phyloP scores from a whole-genome alignment of 805 yeast genomes.

The Millerago galiae region DNA sequence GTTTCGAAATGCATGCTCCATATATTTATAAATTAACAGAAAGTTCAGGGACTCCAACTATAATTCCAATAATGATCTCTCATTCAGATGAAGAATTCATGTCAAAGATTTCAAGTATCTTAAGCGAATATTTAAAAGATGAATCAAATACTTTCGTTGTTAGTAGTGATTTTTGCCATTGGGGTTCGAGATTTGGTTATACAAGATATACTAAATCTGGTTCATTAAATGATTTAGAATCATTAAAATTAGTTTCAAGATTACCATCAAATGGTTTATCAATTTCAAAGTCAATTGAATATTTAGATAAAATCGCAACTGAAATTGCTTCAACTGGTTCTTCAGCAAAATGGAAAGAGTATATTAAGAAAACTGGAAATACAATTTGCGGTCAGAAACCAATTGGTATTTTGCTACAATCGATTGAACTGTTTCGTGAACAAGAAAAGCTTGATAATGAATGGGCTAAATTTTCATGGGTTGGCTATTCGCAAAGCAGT shows the following conservation, averaged over 20 bases:
- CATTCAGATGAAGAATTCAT: slow-evolving; percentile 39
- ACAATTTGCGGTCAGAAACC: slow-evolving; percentile 95
- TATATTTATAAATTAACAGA: slow-evolving; percentile 47
- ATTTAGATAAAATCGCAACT: slow-evolving; percentile 70
- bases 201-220: slow-evolving; percentile 37
- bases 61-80: slow-evolving; percentile 80
- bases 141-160: slow-evolving; percentile 63
- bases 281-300: slow-evolving; percentile 68
- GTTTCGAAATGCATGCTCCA: slow-evolving; percentile 93
- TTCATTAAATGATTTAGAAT: slow-evolving; percentile 12
- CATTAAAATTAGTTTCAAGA: slow-evolving; percentile 6
- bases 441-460: slow-evolving; percentile 10
- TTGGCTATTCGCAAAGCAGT: slow-evolving; percentile 75
- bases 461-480: slow-evolving; percentile 52
- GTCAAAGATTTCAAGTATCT: slow-evolving; percentile 39
- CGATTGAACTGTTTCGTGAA: slow-evolving; percentile 36
- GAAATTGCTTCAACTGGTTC: slow-evolving; percentile 49
- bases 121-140: slow-evolving; percentile 49
- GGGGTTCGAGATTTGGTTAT: slow-evolving; percentile 71
- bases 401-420: slow-evolving; percentile 51
- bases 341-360: slow-evolving; percentile 54
- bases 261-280: slow-evolving; percentile 27
- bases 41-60: slow-evolving; percentile 31
- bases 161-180: slow-evolving; percentile 92
- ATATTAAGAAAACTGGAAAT: slow-evolving; percentile 67